phyloP scores from a whole-genome alignment of 2,329 filamentous ascomycete species.

The Phoma sp. region DNA sequence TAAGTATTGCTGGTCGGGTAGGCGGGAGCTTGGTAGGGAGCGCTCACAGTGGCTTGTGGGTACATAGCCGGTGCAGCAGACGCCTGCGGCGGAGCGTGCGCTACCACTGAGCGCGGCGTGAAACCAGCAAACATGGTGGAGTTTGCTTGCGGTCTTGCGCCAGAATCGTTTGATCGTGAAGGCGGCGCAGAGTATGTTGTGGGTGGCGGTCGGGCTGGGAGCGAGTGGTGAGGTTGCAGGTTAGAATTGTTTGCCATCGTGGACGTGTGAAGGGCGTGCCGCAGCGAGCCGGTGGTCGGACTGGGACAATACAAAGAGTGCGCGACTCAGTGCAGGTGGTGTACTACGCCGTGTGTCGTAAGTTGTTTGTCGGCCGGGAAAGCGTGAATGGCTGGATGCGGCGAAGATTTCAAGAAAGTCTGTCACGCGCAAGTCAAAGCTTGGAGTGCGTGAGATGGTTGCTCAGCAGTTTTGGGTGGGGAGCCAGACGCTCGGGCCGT shows the following conservation, averaged over 20 bases:
- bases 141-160: slow-evolving; percentile 37
- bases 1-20: slow-evolving; percentile 57
- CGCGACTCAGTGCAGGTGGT: slow-evolving; percentile 11
- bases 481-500: slow-evolving; percentile 18
- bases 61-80: slow-evolving; percentile 44
- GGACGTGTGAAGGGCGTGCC: slow-evolving; percentile 7
- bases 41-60: slow-evolving; percentile 53
- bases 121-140: slow-evolving; percentile 61
- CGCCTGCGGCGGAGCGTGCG: slow-evolving; percentile 45
- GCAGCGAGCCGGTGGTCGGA: slow-evolving; percentile 10
- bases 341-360: no score
- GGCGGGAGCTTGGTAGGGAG: slow-evolving; percentile 48
- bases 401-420: slow-evolving; percentile 4
- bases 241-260: slow-evolving; percentile 30
- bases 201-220: slow-evolving; percentile 79
- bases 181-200: slow-evolving; percentile 66
- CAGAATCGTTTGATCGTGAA: slow-evolving; percentile 49
- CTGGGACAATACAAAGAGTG: slow-evolving; percentile 5
- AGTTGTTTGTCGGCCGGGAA: slow-evolving; percentile 20
- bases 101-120: slow-evolving; percentile 64
- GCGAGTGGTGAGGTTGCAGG: slow-evolving; percentile 62
- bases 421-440: slow-evolving; percentile 17
- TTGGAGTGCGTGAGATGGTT: slow-evolving; percentile 5
- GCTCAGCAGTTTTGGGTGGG: slow-evolving; percentile 16
- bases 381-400: slow-evolving; percentile 9